Base-by-base conservation (phyloP, 345 rosid species). In the Mercurialis annua region DNA sequence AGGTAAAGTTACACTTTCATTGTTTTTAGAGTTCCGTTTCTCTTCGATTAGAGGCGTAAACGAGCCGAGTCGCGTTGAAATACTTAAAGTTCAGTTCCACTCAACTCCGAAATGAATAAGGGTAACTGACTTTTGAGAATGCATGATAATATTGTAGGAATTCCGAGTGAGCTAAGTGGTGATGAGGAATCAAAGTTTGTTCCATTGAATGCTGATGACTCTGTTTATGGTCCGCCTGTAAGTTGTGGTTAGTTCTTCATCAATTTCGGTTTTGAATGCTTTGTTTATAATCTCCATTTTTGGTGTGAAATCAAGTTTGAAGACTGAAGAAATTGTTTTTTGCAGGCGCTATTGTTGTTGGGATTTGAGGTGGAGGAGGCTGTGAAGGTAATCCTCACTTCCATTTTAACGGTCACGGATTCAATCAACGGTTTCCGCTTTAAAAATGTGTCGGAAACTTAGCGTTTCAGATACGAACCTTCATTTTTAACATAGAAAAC, bases 101-200 rank as follows among this genome's bases (percentile, higher is more conserved):
- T n/a, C n/a, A n/a, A n/a, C n/a, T n/a, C n/a, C n/a, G n/a, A n/a
- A n/a, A n/a, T n/a, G n/a, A n/a, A n/a, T n/a, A n/a, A n/a, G n/a
- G n/a, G n/a, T n/a, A n/a, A n/a, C n/a, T n/a, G n/a, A n/a, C n/a
- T n/a, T n/a, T n/a, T n/a, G n/a, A n/a, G n/a, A n/a, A n/a, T n/a
- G n/a, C n/a, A 52, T 10, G 2, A 47, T 47, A 4, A 44, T 63
- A 1, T 60, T 66, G 46, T 81, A 84, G 98, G 86, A 65, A 47
- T 68, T 66, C 89, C 92, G 0, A 52, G 50, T 53, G 87, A 85
- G 67, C 55, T 79, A 62, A 73, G 62, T 11, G n/a, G n/a, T n/a
- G n/a, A n/a, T n/a, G 97, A 92, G 59, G 96, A 87, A 21, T 82
- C 87, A 0, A 92, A 92, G 78, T 92, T 92, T 26, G 97, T 84